Evolutionary conservation across 148 eudicot genomes (phyloP).

Genomic region (Rhododendron molle): DNA sequence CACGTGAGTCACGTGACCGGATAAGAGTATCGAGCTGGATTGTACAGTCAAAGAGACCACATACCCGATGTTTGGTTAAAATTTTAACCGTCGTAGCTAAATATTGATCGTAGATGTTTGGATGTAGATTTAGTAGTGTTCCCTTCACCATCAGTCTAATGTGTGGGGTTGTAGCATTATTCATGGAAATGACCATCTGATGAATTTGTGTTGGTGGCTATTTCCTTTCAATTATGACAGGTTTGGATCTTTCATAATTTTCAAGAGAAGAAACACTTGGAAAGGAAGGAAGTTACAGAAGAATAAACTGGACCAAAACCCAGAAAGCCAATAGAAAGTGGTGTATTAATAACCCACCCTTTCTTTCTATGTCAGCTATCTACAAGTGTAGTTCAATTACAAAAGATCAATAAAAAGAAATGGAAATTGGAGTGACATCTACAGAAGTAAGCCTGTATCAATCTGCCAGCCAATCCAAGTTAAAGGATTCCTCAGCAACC

Average conservation of each 20-base stretch:
- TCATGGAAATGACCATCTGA: neutral
- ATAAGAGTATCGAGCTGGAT: neutral
- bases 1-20: neutral
- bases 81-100: neutral
- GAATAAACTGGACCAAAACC: neutral
- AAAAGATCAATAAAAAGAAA: neutral
- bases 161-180: neutral
- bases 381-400: neutral
- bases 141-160: neutral
- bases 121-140: neutral
- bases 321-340: neutral
- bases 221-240: neutral
- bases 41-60: neutral
- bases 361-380: neutral
- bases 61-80: neutral
- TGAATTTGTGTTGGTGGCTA: neutral
- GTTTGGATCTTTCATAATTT: neutral
- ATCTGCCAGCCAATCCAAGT: slow-evolving; percentile 66
- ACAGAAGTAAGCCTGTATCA: neutral
- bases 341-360: neutral
- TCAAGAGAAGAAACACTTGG: neutral
- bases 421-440: neutral
- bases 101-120: no score
- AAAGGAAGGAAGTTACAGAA: neutral
- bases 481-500: slow-evolving; percentile 60